Evolutionary conservation across 2,329 filamentous ascomycete species (phyloP).

Genomic region (Beauveria caledonica): DNA sequence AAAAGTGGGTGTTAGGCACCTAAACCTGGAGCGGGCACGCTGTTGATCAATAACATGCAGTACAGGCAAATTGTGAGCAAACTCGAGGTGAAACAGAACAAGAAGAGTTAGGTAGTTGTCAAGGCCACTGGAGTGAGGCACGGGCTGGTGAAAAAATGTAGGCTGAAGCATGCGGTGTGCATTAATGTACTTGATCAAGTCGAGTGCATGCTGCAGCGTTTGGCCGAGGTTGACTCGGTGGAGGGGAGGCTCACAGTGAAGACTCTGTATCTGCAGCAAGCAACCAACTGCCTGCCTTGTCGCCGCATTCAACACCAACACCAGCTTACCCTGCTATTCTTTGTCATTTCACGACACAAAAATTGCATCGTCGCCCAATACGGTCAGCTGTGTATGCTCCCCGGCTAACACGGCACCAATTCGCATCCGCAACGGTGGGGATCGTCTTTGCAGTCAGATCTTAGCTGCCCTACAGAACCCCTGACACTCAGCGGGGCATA

Average conservation of each 20-base stretch:
- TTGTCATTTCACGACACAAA: background rate
- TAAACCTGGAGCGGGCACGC: background rate
- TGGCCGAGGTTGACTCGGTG: too few relatives aligned
- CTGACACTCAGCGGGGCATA: background rate
- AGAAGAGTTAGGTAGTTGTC: too few relatives aligned
- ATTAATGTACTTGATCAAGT: too few relatives aligned
- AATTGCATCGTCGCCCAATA: background rate
- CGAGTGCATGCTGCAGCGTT: too few relatives aligned
- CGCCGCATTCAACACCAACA: too few relatives aligned
- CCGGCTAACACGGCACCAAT: constrained; percentile 10
- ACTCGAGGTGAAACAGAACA: background rate
- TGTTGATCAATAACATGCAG: too few relatives aligned
- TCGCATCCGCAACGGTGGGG: constrained; percentile 5
- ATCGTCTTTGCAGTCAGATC: constrained; percentile 9
- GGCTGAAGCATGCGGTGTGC: too few relatives aligned
- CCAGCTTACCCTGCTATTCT: background rate
- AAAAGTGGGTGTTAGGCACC: background rate
- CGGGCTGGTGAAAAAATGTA: too few relatives aligned
- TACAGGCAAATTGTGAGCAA: background rate
- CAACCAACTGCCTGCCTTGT: background rate
- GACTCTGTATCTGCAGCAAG: background rate
- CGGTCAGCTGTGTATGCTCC: background rate
- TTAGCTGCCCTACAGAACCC: background rate
- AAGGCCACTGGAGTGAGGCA: too few relatives aligned
- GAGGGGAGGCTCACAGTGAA: background rate